phyloP scores from a whole-genome alignment of 139 green algal species.

The Zygnema cylindricum region DNA sequence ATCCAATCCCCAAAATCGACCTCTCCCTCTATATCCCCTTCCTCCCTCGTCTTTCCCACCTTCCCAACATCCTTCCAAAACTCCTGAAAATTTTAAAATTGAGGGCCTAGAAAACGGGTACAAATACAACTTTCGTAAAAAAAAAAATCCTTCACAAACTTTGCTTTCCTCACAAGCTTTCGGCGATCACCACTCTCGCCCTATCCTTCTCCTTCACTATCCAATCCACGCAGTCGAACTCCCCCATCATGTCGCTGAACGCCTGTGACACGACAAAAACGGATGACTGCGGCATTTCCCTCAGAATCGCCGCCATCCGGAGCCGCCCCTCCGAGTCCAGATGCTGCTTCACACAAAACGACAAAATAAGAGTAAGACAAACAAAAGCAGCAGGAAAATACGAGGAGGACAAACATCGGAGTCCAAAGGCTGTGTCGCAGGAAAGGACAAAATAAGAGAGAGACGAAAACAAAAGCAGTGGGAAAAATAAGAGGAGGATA shows the following conservation, averaged over 20 bases:
- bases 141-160: no score
- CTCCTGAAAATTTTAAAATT: no score
- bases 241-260: constrained; percentile 22
- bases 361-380: constrained; percentile 25
- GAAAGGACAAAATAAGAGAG: background rate
- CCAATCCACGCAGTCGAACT: constrained; percentile 42
- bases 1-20: no score
- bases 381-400: constrained; percentile 14
- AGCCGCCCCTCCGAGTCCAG: constrained; percentile 39
- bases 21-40: no score
- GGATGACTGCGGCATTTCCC: constrained; percentile 22
- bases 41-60: no score
- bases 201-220: constrained; percentile 44
- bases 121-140: no score
- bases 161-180: no score
- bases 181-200: constrained; percentile 21
- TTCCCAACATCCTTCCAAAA: no score
- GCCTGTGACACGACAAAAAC: constrained; percentile 58
- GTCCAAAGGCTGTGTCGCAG: background rate
- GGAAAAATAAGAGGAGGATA: no score
- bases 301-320: constrained; percentile 24
- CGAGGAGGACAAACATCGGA: constrained; percentile 27
- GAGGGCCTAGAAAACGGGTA: no score
- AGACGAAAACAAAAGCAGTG: no score
- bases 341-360: constrained; percentile 45